These are phyloP conservation scores for Piper betle DNA, from an alignment of 164 flowering plant genomes.

Conservation along the genomic window DNA sequence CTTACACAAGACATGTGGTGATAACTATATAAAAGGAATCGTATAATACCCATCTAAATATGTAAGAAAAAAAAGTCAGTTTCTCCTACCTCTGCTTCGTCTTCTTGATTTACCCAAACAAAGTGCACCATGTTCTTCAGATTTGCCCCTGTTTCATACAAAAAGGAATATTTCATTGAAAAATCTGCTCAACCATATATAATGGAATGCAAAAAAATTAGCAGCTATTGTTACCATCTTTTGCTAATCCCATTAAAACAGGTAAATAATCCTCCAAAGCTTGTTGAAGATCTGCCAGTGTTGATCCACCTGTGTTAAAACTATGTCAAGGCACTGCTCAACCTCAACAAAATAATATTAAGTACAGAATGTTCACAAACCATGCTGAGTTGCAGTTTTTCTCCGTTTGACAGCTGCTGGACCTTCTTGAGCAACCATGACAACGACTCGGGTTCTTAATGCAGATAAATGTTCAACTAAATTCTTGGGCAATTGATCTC, in stretches of 20 bases:
- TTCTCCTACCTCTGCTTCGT: slow-evolving; percentile 59
- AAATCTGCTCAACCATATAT: background rate
- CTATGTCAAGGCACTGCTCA: background rate
- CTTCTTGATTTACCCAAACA: slow-evolving; percentile 94
- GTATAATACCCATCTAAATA: background rate
- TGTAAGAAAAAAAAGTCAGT: background rate
- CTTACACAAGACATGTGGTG: background rate
- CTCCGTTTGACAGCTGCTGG: slow-evolving; percentile 51
- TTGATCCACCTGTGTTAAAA: slow-evolving; percentile 50
- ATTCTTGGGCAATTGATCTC: slow-evolving; percentile 39
- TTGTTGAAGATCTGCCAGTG: slow-evolving; percentile 69
- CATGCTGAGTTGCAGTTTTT: slow-evolving; percentile 73
- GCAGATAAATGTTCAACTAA: slow-evolving; percentile 57
- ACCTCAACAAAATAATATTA: background rate
- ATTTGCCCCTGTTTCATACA: slow-evolving; percentile 44
- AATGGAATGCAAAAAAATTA: background rate
- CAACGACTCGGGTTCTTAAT: slow-evolving; percentile 63
- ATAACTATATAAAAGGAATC: background rate
- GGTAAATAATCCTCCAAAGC: slow-evolving; percentile 79
- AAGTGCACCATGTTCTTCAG: slow-evolving; percentile 69
- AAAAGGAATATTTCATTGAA: slow-evolving; percentile 7
- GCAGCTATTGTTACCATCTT: slow-evolving; percentile 37
- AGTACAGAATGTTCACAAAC: slow-evolving; percentile 19
- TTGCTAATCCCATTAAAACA: slow-evolving; percentile 64
- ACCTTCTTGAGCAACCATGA: slow-evolving; percentile 68